Conservation (phyloP, 352 stramenopile species). For the Phytophthora fragariae region DNA sequence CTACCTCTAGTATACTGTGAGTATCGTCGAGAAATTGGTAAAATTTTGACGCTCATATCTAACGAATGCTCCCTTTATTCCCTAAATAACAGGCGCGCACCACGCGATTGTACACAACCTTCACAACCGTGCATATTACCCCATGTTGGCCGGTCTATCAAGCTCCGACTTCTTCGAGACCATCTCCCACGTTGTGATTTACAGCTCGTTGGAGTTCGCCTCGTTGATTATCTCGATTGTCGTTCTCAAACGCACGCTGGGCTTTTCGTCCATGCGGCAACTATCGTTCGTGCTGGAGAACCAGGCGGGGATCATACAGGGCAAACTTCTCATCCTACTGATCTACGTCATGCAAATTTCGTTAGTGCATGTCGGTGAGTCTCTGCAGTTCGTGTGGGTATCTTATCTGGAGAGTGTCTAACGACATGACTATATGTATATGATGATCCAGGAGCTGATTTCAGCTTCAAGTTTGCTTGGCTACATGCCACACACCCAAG, state of each 20-base stretch:
- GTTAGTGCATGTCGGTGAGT: neutral
- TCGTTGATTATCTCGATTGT: neutral
- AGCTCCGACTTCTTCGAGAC: neutral
- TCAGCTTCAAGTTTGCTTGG: conserved; percentile 11
- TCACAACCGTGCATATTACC: conserved; percentile 7
- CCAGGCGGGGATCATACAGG: conserved; percentile 21
- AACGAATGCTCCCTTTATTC: too few relatives aligned
- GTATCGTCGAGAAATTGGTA: neutral
- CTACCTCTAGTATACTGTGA: conserved; percentile 41
- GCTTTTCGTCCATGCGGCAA: too few relatives aligned
- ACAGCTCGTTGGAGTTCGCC: neutral
- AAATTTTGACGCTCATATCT: too few relatives aligned
- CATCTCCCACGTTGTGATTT: neutral
- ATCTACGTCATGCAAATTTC: conserved; percentile 3
- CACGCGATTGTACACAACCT: neutral
- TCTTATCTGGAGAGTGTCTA: too few relatives aligned
- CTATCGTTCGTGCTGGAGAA: conserved; percentile 30
- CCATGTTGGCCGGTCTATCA: neutral
- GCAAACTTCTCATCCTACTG: conserved; percentile 12
- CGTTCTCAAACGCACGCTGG: too few relatives aligned
- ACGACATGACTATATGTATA: neutral
- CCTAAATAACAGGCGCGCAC: neutral
- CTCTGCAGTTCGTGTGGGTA: too few relatives aligned
- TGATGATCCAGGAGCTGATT: neutral
- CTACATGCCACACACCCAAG: neutral